Percentiles rank a stretch among this genome's conserved stretches.
These are phyloP conservation scores for Basidiobolus meristosporus DNA, from an alignment of 371 early-diverging fungal genomes.

Conservation along the genomic window DNA sequence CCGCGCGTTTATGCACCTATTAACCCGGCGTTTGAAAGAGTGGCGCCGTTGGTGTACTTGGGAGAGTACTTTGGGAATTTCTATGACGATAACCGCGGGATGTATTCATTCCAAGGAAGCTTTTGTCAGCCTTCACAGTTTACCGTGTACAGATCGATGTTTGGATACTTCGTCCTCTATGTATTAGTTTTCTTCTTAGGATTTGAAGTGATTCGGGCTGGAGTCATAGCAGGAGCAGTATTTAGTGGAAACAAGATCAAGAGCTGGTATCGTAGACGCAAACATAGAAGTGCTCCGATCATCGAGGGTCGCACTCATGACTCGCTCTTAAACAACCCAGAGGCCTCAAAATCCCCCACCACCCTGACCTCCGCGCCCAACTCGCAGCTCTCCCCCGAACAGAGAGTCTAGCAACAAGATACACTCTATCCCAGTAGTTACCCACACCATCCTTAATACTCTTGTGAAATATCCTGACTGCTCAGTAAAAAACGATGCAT, in stretches of 20 bases:
- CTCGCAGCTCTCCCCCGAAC: too few relatives aligned
- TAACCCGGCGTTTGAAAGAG: constrained; percentile 12
- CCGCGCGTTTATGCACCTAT: constrained; percentile 21
- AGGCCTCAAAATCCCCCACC: too few relatives aligned
- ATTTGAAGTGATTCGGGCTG: neutral
- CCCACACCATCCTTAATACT: too few relatives aligned
- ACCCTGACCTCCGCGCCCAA: too few relatives aligned
- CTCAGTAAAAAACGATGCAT: too few relatives aligned
- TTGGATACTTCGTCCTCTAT: neutral
- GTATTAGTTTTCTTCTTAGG: neutral
- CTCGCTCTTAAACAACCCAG: neutral
- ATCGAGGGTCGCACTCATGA: neutral
- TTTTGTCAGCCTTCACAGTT: constrained; percentile 22
- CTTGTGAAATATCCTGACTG: too few relatives aligned
- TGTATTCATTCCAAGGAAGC: constrained; percentile 48
- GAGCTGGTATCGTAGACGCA: neutral
- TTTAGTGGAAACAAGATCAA: neutral
- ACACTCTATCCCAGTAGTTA: too few relatives aligned
- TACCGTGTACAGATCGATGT: neutral
- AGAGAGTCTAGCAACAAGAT: too few relatives aligned
- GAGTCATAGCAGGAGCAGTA: neutral
- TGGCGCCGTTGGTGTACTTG: constrained; percentile 24
- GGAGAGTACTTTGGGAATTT: constrained; percentile 39
- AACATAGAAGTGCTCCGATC: neutral
- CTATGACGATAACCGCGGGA: constrained; percentile 28